Base-by-base conservation (phyloP, 2,329 filamentous ascomycete species). In the Verticillium tricorpus region DNA sequence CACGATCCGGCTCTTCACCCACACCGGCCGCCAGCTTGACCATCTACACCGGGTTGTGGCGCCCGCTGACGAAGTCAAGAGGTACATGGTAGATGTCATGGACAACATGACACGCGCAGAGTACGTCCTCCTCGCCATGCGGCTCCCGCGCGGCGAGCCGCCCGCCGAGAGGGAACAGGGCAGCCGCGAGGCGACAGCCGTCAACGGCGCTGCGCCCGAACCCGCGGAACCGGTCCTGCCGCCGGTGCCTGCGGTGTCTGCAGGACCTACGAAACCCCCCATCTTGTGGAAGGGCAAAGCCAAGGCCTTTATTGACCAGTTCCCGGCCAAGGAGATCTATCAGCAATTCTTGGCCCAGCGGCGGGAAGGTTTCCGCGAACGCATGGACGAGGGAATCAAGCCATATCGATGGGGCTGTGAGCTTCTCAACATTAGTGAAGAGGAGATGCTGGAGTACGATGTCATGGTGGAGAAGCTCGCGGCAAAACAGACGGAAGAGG, bases 1-100 rank as follows among this genome's bases (percentile, higher is more conserved):
- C 32, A 89, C 83, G 0, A 82, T 90, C 59, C 82, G 86, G 19
- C 73, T 90, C 28, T 82, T 81, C 61, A 79, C 85, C 0, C 76
- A 77, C 12, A 79, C 79, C 37, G 82, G 82, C 1, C 82, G 83
- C 55, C 79, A 87, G 64, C 76, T 90, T 5, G 87, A 90, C 64
- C 81, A 85, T 56, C 73, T 90, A 15, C 78, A 81, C 22, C 80
- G 83, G 58, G 84, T 88, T 2, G 86, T 90, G 34, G 86, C 86
- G 22, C 84, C 85, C 2, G 78, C 80, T 32, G 85, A 89, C 17
- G 86, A 89, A 66, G 88, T 89, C 25, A 76, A 78, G 57, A 79
- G 83, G 56, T 89, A 90, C 67, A 90, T 90, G 88, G 84, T 89
- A 69, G 84, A 89, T 68, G 78, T 90, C 5, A 89, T 90, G 87